Evolutionary conservation across 345 rosid genomes (phyloP).

Genomic region (Gossypium anomalum): DNA sequence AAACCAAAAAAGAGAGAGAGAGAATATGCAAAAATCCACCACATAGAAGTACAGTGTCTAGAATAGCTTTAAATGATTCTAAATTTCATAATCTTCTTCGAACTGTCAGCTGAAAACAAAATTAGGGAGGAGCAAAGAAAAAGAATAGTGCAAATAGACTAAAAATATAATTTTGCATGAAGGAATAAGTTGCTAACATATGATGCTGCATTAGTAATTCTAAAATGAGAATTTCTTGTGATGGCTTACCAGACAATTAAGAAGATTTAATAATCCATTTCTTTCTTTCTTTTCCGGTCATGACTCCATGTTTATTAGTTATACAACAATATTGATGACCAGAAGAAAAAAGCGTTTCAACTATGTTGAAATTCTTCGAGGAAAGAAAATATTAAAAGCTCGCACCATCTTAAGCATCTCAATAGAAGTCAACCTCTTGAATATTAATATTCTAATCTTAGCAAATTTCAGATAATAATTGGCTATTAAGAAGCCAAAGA

Average conservation of each 20-base stretch:
- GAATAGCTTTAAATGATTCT: no score
- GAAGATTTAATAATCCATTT: neutral
- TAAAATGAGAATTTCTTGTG: neutral
- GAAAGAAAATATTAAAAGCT: neutral
- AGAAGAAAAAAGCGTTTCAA: neutral
- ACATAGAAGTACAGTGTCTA: no score
- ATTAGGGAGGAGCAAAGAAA: no score
- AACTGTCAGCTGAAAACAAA: no score
- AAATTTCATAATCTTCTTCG: no score
- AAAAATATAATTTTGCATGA: no score
- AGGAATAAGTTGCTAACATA: no score
- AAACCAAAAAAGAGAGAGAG: no score
- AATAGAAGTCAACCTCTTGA: neutral
- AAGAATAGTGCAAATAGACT: no score
- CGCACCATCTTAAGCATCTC: neutral
- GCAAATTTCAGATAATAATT: neutral
- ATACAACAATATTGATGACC: neutral
- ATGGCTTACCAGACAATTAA: neutral
- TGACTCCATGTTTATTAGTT: neutral
- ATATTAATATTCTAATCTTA: neutral
- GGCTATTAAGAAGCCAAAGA: constrained; percentile 12
- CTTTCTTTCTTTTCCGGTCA: neutral
- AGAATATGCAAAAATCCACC: neutral
- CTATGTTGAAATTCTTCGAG: neutral
- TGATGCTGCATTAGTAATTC: no score